phyloP scores from a whole-genome alignment of 306 rosid genomes.

The Vigna unguiculata region DNA sequence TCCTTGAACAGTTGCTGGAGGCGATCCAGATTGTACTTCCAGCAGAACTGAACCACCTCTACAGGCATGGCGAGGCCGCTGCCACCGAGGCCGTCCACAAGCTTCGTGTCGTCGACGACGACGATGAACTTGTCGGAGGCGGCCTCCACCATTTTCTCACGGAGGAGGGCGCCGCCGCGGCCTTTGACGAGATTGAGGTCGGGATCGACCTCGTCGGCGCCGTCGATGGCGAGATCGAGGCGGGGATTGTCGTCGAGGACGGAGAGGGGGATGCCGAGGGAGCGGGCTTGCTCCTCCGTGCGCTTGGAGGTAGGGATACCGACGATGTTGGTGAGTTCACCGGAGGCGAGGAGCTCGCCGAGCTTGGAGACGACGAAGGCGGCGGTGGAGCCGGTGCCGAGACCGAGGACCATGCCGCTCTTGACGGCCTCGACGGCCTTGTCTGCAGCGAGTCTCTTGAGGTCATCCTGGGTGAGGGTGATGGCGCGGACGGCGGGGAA shows the following conservation, averaged over 20 bases:
- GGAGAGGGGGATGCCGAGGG: constrained; percentile 80
- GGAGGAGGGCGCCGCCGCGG: constrained; percentile 76
- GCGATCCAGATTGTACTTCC: constrained; percentile 75
- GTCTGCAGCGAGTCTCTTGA: constrained; percentile 84
- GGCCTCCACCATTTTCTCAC: constrained; percentile 91
- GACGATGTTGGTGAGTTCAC: constrained; percentile 65
- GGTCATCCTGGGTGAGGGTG: constrained; percentile 84
- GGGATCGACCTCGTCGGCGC: constrained; percentile 90
- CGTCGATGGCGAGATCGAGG: constrained; percentile 83
- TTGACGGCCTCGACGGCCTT: constrained; percentile 84
- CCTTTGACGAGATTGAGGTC: constrained; percentile 79
- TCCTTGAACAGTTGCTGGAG: constrained; percentile 70
- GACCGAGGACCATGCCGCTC: constrained; percentile 88
- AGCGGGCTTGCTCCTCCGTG: constrained; percentile 86
- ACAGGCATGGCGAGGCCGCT: constrained; percentile 90
- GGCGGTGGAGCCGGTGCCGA: constrained; percentile 92
- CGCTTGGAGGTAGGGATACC: constrained; percentile 88
- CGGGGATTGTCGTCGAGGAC: constrained; percentile 74
- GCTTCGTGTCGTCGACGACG: constrained; percentile 74
- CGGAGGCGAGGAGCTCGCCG: constrained; percentile 67
- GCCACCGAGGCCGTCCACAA: constrained; percentile 75
- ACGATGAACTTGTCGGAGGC: constrained; percentile 81
- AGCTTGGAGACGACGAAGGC: constrained; percentile 88
- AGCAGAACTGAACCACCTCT: constrained; percentile 89
- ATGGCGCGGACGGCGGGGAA: constrained; percentile 63